Evolutionary conservation across 2,329 filamentous ascomycete species (phyloP), one percentile per base, ranked within the genome.

Genomic region (Coleophoma crateriformis): DNA sequence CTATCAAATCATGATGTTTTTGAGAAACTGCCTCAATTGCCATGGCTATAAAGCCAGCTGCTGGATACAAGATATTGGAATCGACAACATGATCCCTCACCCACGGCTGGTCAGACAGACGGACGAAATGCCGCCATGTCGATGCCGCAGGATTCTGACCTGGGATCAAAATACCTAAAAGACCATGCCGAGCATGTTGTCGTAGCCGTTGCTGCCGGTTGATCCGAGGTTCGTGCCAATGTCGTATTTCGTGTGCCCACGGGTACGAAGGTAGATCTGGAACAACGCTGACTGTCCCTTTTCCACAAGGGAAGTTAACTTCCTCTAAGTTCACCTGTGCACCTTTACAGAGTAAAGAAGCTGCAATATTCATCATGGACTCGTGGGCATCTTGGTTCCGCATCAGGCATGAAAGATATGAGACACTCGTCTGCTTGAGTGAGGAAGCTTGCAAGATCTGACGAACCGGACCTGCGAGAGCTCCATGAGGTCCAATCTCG

Each of bases 181-280:
- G 49, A n/a, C 58, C 57, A 34, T 73, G 70, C 11, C 74, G 68
- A 2, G 69, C 68, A 44, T 69, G 67, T 20, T 68, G 61, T 17
- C 74, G 67, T 48, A 72, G 69, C 1, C 75, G 70, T 47, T 71
- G 70, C 14, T 70, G 66, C 13, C 63, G 58, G 14, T 72, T 73
- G 3, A 75, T 59, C 40, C 74, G 70, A 2, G 74, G 75, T 51
- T 81, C 77, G 49, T 72, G 67, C 77, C 77, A 81, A 58, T 77
- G 77, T 0, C 57, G 62, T 20, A 68, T 72, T n/a, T 63, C 60
- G 49, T 79, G 77, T 20, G 80, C 75, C 74, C 75, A 81, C 1
- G 72, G 67, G 50, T 81, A 81, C 0, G 68, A 64, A 2, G 77
- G 77, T 10, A 81, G 58, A 48, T 77, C 68, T 1, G 64, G 56